phyloP scores from a whole-genome alignment of 345 rosid genomes.

The Psidium friedrichsthalianum region DNA sequence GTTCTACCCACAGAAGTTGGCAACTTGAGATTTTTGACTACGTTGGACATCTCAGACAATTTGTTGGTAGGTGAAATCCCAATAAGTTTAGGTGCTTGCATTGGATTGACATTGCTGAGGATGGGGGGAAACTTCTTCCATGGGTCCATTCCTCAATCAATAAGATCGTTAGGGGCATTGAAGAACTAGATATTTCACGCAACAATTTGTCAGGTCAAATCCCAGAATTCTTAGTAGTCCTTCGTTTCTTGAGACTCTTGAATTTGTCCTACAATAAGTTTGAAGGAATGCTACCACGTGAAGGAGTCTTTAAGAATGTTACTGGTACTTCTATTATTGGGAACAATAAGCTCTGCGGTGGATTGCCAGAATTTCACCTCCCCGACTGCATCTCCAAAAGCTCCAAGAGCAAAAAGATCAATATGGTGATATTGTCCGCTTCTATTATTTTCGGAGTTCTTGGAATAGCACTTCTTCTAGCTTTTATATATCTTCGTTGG shows the following conservation, averaged over 20 bases:
- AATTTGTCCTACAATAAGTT: not conserved
- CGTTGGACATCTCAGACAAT: accelerated
- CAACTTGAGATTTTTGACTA: not conserved
- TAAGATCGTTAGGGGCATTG: not conserved
- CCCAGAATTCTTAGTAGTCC: not conserved
- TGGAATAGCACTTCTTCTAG: not conserved
- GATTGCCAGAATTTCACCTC: not conserved
- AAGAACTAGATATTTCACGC: not conserved
- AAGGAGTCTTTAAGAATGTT: not conserved
- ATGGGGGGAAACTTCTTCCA: not conserved
- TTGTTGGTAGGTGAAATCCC: not conserved
- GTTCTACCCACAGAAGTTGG: not conserved
- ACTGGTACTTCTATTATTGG: not conserved
- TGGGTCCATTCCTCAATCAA: not conserved
- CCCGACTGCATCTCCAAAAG: not conserved
- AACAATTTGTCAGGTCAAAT: not conserved
- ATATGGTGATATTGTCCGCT: not conserved
- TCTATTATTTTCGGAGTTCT: not conserved
- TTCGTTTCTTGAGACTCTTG: not conserved
- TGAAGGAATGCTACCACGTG: not conserved
- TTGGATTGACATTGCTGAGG: no score
- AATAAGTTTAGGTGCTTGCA: not conserved
- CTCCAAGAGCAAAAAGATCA: not conserved
- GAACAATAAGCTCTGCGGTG: not conserved
- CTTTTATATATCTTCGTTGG: not conserved